Base-by-base conservation (phyloP, 768 basidiomycete genomes). In the Clitopilus passeckerianus region DNA sequence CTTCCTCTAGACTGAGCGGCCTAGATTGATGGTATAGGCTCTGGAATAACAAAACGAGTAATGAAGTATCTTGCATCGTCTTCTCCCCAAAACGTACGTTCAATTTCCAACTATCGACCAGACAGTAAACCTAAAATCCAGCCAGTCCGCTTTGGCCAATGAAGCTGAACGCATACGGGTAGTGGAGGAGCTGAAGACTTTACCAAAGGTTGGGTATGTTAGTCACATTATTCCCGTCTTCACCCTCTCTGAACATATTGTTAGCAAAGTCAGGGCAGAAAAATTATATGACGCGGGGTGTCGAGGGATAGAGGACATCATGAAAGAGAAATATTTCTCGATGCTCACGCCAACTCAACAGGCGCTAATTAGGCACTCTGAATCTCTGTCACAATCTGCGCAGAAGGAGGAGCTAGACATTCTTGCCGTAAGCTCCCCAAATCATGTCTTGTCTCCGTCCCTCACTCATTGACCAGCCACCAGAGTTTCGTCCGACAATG, bases 401-500 rank as follows among this genome's bases (percentile, higher is more conserved):
- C 16, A 18, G 12, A 18, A 5, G 10, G 46, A 50, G 46, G 7
- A 50, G 20, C 6, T 50, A 50, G 18, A 18, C 2, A 12, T 5
- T 1, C 46, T 50, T 50, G 20, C 46, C 20, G 46, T 50, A 50
- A 23, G 46, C 20, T 12, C 10, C 5, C 22, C 22, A 30, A 30
- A 30, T 30, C 27, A 30, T 30, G 27, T 7, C 10, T 18, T 12
- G n/a, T 20, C 16, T 20, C 22, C 5, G 18, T 23, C 20, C 5
- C 12, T 18, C 20, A 23, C 20, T 18, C 8, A 6, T 14, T 50
- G 5, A 15, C 18, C 60, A 87, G 27, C 27, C 4, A 30, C 3
- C 27, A 30, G 86, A 71, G 75, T 54, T 85, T 84, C 54, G 74
- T 85, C 56, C 73, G 71, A 33, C 72, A 79, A 15, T 75, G 74